phyloP scores from a whole-genome alignment of 495 filamentous ascomycete species.

The Alectoria sarmentosa region DNA sequence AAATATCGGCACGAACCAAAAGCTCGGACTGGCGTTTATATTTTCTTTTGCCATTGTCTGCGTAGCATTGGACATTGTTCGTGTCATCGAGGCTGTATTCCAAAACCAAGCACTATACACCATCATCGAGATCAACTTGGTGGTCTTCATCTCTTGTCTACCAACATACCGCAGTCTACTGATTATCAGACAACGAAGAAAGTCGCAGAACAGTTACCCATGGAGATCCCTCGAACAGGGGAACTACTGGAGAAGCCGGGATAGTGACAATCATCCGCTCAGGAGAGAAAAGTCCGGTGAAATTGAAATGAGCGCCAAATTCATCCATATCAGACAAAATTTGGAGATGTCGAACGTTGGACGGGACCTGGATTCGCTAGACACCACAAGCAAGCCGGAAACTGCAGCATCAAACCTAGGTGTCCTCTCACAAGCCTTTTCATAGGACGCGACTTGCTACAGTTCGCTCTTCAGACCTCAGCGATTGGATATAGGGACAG shows the following conservation, averaged over 20 bases:
- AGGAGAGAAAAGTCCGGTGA: background rate
- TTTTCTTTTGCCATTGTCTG: slow-evolving; percentile 11
- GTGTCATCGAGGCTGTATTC: slow-evolving; percentile 3
- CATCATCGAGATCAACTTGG: slow-evolving; percentile 10
- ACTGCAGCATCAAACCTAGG: background rate
- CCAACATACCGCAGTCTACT: slow-evolving; percentile 8
- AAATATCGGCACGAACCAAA: slow-evolving; percentile 8
- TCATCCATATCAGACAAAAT: background rate
- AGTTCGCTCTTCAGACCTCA: too few species aligned
- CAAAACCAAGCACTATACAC: slow-evolving; percentile 12
- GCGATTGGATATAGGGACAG: too few species aligned
- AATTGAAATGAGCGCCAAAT: background rate
- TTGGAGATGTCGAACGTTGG: background rate
- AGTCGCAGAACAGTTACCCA: background rate
- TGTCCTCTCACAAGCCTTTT: background rate
- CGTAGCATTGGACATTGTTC: slow-evolving; percentile 14
- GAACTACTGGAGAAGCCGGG: background rate
- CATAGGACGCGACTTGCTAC: background rate
- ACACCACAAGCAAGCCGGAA: background rate
- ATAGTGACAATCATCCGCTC: slow-evolving; percentile 1
- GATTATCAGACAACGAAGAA: background rate
- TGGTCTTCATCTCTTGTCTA: slow-evolving; percentile 15
- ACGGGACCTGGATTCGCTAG: background rate
- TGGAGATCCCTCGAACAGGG: slow-evolving; percentile 1
- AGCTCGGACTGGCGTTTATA: slow-evolving; percentile 13